Percentiles rank a stretch among this genome's conserved stretches.
Evolutionary conservation across 2,329 filamentous ascomycete genomes (phyloP).

Genomic region (Lasiodiplodia theobromae): DNA sequence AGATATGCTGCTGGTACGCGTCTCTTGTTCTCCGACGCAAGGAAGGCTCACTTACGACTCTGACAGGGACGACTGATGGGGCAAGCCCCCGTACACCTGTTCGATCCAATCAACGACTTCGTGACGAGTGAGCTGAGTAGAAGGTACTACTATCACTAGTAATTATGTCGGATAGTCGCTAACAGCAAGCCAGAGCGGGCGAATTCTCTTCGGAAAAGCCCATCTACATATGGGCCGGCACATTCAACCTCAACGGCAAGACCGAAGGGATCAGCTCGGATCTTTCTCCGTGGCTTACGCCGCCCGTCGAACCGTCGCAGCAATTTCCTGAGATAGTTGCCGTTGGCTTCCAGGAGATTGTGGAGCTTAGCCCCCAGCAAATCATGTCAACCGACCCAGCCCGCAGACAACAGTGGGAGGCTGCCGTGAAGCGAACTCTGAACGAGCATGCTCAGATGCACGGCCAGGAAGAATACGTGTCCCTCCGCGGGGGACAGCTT

Average conservation of each 20-base stretch:
- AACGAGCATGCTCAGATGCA: slow-evolving; percentile 72
- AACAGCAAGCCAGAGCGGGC: slow-evolving; percentile 51
- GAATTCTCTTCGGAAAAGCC: slow-evolving; percentile 79
- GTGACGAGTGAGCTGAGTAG: slow-evolving; percentile 79
- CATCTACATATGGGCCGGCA: slow-evolving; percentile 85
- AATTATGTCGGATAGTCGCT: neutral
- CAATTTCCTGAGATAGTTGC: slow-evolving; percentile 83
- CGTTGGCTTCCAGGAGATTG: slow-evolving; percentile 96
- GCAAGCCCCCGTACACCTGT: slow-evolving; percentile 83
- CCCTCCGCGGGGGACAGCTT: slow-evolving; percentile 89
- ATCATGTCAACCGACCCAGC: slow-evolving; percentile 98
- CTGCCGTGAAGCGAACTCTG: slow-evolving; percentile 76
- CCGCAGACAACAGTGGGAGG: slow-evolving; percentile 85
- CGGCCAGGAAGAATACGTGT: slow-evolving; percentile 80
- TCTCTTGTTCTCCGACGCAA: neutral
- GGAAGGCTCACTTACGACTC: slow-evolving; percentile 1
- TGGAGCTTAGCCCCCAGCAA: slow-evolving; percentile 95
- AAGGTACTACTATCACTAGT: slow-evolving; percentile 37
- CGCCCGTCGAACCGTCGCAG: slow-evolving; percentile 63
- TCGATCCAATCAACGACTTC: slow-evolving; percentile 93
- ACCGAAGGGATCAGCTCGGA: slow-evolving; percentile 80
- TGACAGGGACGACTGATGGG: slow-evolving; percentile 76
- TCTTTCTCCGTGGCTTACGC: slow-evolving; percentile 85
- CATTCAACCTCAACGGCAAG: slow-evolving; percentile 93
- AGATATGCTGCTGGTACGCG: slow-evolving; percentile 74